phyloP scores from a whole-genome alignment of 1,284 basidiomycete species.

The Agroathelia rolfsii region DNA sequence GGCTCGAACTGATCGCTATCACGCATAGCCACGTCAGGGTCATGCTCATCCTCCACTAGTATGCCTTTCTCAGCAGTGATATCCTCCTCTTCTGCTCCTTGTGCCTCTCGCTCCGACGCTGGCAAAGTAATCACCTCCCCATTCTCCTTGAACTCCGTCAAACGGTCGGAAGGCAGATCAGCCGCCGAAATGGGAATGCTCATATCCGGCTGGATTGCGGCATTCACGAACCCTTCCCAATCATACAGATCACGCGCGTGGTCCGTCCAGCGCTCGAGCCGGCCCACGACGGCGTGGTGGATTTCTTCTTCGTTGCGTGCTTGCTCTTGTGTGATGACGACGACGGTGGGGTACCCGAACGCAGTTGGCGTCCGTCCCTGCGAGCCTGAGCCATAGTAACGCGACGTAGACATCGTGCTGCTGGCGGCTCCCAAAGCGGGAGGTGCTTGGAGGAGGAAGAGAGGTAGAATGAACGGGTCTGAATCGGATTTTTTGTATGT shows the following conservation, averaged over 20 bases:
- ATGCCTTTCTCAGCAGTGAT: slow-evolving; percentile 53
- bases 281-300: slow-evolving; percentile 59
- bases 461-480: slow-evolving; percentile 67
- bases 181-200: slow-evolving; percentile 24
- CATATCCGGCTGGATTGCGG: slow-evolving; percentile 33
- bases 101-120: no score
- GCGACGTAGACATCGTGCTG: slow-evolving; percentile 18
- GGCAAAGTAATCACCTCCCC: slow-evolving; percentile 51
- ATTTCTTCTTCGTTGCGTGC: slow-evolving; percentile 52
- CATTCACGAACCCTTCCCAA: slow-evolving; percentile 59
- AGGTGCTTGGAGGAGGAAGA: slow-evolving; percentile 47
- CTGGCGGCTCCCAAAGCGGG: slow-evolving; percentile 18
- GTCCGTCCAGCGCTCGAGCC: slow-evolving; percentile 58
- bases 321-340: slow-evolving; percentile 56
- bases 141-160: slow-evolving; percentile 61
- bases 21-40: slow-evolving; percentile 23
- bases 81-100: slow-evolving; percentile 48
- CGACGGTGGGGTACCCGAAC: slow-evolving; percentile 74
- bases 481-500: slow-evolving; percentile 47
- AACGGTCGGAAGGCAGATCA: slow-evolving; percentile 31
- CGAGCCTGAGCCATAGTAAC: not conserved
- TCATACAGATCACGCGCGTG: slow-evolving; percentile 51
- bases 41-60: slow-evolving; percentile 35
- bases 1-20: slow-evolving; percentile 22
- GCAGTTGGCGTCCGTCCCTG: slow-evolving; percentile 23